phyloP scores from a whole-genome alignment of 2,329 filamentous ascomycete species.

The Trichophyton simii region DNA sequence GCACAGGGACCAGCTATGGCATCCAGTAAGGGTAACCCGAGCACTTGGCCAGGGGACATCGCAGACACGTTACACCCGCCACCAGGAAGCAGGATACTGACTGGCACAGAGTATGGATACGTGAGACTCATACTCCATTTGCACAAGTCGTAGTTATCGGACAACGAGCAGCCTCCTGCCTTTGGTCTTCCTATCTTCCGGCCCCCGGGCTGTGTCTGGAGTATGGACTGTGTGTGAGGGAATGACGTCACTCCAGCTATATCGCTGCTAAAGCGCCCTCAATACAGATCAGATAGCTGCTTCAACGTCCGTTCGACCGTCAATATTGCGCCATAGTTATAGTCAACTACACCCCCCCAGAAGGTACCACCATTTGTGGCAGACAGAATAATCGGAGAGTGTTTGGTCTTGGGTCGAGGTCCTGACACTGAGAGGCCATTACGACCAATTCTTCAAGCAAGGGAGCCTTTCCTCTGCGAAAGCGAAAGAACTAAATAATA shows the following conservation, averaged over 20 bases:
- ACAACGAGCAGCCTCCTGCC: neutral
- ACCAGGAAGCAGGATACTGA: neutral
- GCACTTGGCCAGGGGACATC: neutral
- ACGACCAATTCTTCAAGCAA: neutral
- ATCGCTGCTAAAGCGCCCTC: too few species aligned
- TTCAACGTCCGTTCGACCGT: too few species aligned
- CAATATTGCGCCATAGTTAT: too few species aligned
- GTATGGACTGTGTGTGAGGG: neutral
- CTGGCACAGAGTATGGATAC: too few species aligned
- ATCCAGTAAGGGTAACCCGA: neutral
- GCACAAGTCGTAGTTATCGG: neutral
- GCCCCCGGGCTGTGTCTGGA: neutral
- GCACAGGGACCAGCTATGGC: neutral
- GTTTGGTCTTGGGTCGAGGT: too few species aligned
- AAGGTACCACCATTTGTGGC: too few species aligned
- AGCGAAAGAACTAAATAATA: neutral
- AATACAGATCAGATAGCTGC: too few species aligned
- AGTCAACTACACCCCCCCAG: too few species aligned
- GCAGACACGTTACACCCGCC: neutral
- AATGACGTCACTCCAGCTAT: neutral
- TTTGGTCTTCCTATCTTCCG: neutral
- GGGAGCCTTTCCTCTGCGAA: neutral
- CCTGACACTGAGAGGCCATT: neutral
- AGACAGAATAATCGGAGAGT: too few species aligned
- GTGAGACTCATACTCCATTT: neutral